phyloP scores from a whole-genome alignment of 768 basidiomycete genomes.

The Boletus rex-veris region DNA sequence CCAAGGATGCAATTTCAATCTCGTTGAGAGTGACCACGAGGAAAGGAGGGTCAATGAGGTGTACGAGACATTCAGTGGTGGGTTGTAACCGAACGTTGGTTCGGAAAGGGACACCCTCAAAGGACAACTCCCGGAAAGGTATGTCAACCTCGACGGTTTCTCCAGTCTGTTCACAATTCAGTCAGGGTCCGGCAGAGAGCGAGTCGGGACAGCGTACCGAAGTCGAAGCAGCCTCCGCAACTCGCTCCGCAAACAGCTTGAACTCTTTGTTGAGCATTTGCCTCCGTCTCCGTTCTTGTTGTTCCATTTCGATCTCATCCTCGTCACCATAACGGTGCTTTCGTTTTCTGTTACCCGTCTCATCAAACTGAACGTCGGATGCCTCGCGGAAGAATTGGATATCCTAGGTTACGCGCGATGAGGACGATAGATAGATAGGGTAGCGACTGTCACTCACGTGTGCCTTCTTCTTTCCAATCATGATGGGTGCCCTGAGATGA shows the following conservation, averaged over 20 bases:
- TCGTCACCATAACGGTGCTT: constrained; percentile 97
- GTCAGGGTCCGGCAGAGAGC: not conserved
- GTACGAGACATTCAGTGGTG: constrained; percentile 94
- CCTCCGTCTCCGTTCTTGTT: constrained; percentile 89
- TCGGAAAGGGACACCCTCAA: constrained; percentile 94
- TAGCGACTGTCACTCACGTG: constrained; percentile 51
- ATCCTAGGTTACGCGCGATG: constrained; percentile 50
- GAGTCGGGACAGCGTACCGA: constrained; percentile 51
- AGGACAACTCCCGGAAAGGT: constrained; percentile 95
- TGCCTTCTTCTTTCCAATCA: constrained; percentile 98
- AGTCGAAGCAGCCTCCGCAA: constrained; percentile 76
- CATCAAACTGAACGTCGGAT: constrained; percentile 95
- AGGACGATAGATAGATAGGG: not conserved
- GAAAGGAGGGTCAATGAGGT: constrained; percentile 94
- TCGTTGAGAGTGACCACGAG: constrained; percentile 91
- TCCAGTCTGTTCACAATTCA: constrained; percentile 48
- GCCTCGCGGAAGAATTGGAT: constrained; percentile 98
- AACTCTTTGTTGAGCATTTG: constrained; percentile 92
- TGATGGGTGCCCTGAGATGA: constrained; percentile 92
- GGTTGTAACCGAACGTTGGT: constrained; percentile 94
- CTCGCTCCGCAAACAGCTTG: constrained; percentile 87
- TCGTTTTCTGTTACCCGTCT: constrained; percentile 97
- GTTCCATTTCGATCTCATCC: constrained; percentile 98
- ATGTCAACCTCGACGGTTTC: constrained; percentile 91
- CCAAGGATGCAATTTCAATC: constrained; percentile 94